phyloP scores from a whole-genome alignment of 805 yeast species.

The Yueomyces sp. region DNA sequence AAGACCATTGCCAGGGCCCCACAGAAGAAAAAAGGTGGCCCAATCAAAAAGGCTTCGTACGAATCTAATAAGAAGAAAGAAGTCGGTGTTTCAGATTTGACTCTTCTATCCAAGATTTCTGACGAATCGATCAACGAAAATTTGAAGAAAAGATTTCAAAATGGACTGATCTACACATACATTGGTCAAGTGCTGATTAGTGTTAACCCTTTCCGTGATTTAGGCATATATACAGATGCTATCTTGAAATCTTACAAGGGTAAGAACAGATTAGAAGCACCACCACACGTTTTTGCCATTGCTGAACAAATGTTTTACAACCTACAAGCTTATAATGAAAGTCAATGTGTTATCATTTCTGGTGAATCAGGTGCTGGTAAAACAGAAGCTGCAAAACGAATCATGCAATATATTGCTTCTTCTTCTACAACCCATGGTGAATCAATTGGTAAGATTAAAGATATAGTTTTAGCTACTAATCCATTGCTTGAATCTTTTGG shows the following conservation, averaged over 20 bases:
- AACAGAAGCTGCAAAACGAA: slow-evolving; percentile 94
- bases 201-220: slow-evolving; percentile 89
- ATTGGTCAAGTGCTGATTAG: slow-evolving; percentile 91
- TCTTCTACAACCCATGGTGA: slow-evolving; percentile 48
- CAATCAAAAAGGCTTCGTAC: slow-evolving; percentile 76
- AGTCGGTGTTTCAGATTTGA: slow-evolving; percentile 94
- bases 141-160: slow-evolving; percentile 74
- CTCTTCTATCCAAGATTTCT: slow-evolving; percentile 72
- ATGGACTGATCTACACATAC: slow-evolving; percentile 81
- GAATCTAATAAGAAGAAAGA: slow-evolving; percentile 82
- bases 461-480: slow-evolving; percentile 95
- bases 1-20: slow-evolving; percentile 36
- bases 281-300: slow-evolving; percentile 96
- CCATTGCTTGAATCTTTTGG: slow-evolving; percentile 98
- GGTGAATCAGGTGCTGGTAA: slow-evolving; percentile 98
- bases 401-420: slow-evolving; percentile 90
- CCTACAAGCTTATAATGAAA: slow-evolving; percentile 85
- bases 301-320: slow-evolving; percentile 96
- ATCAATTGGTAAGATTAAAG: slow-evolving; percentile 74
- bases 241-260: slow-evolving; percentile 69
- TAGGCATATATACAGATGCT: slow-evolving; percentile 83
- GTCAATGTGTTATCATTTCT: slow-evolving; percentile 92
- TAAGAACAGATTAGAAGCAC: slow-evolving; percentile 85
- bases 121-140: slow-evolving; percentile 90
- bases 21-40: slow-evolving; percentile 34